Conservation (phyloP, 2,329 filamentous ascomycete species). For the Colletotrichum acutatum region DNA sequence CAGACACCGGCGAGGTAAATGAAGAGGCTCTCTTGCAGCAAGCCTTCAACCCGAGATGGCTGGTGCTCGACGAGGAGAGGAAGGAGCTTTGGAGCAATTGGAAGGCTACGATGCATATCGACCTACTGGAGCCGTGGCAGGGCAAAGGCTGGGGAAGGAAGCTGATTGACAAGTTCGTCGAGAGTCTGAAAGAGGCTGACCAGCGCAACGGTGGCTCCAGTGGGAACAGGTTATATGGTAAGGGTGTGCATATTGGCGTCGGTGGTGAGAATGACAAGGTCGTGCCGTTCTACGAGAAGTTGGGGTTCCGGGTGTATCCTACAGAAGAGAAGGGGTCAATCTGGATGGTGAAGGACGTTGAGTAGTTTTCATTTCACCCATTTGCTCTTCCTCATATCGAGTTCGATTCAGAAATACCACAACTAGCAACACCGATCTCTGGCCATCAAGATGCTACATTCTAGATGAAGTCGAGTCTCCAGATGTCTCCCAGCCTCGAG, state of each 20-base stretch:
- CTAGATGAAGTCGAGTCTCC: constrained; percentile 42
- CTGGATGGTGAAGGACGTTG: constrained; percentile 55
- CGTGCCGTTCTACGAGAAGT: constrained; percentile 58
- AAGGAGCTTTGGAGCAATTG: constrained; percentile 47
- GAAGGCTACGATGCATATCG: constrained; percentile 61
- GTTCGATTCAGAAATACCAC: background rate
- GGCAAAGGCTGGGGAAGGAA: constrained; percentile 56
- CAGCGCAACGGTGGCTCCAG: constrained; percentile 6
- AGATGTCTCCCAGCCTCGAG: constrained; percentile 51
- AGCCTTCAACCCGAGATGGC: constrained; percentile 52
- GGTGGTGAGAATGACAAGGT: constrained; percentile 59
- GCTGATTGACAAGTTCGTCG: constrained; percentile 54
- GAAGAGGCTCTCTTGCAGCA: constrained; percentile 51
- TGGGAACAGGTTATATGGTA: constrained; percentile 41
- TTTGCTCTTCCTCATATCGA: background rate
- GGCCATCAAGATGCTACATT: background rate
- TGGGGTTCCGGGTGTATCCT: constrained; percentile 54
- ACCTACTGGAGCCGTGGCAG: constrained; percentile 55
- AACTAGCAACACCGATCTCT: background rate
- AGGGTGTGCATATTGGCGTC: constrained; percentile 57
- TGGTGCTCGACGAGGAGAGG: constrained; percentile 50
- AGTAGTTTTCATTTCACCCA: constrained; percentile 13
- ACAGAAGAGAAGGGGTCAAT: constrained; percentile 49
- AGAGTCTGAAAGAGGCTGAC: constrained; percentile 44
- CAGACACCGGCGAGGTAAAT: constrained; percentile 42